Conservation (phyloP, 805 yeast species). For the Kuraishia piskuri region DNA sequence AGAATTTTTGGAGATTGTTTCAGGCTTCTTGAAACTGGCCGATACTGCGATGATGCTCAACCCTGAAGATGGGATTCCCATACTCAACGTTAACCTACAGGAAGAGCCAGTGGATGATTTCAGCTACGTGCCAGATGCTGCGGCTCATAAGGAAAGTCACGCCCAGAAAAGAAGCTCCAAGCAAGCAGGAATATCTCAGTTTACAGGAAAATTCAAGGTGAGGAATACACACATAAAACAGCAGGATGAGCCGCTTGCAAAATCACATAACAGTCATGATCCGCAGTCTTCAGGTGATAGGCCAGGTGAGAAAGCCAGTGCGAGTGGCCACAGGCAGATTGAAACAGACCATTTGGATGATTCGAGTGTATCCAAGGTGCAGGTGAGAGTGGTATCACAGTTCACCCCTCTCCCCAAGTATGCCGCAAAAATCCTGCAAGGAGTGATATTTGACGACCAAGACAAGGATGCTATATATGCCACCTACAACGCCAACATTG, state of each 20-base stretch:
- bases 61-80: neutral
- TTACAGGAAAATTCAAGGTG: neutral
- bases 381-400: neutral
- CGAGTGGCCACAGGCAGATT: neutral
- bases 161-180: neutral
- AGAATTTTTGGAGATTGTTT: neutral
- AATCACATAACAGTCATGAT: neutral
- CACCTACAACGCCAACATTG: neutral
- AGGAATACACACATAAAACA: neutral
- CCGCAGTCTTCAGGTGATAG: neutral
- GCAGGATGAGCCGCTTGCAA: neutral
- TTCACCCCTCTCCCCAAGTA: neutral
- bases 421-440: neutral
- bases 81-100: neutral
- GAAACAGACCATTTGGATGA: neutral
- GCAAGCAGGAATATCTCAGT: neutral
- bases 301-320: neutral
- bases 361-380: neutral
- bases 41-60: neutral
- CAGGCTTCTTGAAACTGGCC: neutral
- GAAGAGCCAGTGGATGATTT: neutral
- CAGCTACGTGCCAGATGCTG: neutral
- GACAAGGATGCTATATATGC: neutral
- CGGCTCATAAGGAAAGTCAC: neutral
- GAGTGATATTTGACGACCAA: neutral